Conservation (phyloP, 331 rosid species). For the Dryas integrifolia region DNA sequence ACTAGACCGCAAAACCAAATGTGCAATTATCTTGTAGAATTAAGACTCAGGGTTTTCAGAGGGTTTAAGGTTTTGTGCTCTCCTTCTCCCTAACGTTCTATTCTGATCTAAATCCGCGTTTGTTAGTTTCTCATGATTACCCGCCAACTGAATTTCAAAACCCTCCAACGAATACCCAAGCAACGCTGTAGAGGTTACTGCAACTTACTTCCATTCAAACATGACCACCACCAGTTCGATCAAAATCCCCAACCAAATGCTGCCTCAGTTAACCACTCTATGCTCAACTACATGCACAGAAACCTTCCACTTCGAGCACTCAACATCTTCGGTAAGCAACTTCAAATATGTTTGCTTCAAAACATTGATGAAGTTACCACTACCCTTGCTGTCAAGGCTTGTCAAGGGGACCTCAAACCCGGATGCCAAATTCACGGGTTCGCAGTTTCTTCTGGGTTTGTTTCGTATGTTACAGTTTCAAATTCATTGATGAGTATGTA, state of each 20-base stretch:
- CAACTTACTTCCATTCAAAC: slow-evolving; percentile 29
- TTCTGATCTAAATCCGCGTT: neutral
- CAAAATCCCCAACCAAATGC: slow-evolving; percentile 44
- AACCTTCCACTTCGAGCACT: slow-evolving; percentile 53
- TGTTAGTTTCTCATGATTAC: slow-evolving; percentile 39
- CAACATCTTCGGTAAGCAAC: slow-evolving; percentile 39
- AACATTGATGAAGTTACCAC: slow-evolving; percentile 49
- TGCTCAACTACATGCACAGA: slow-evolving; percentile 47
- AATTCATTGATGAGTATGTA: slow-evolving; percentile 93
- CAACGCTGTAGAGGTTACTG: slow-evolving; percentile 17
- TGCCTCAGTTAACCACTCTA: slow-evolving; percentile 42
- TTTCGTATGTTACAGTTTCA: slow-evolving; percentile 44
- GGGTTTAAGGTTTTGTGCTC: neutral
- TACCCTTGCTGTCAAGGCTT: slow-evolving; percentile 75
- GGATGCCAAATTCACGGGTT: slow-evolving; percentile 69
- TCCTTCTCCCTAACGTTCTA: neutral
- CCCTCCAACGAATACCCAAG: slow-evolving; percentile 12
- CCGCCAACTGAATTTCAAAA: slow-evolving; percentile 42
- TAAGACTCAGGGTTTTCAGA: neutral
- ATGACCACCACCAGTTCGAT: slow-evolving; percentile 49
- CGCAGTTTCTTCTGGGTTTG: slow-evolving; percentile 48
- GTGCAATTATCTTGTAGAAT: too few species aligned
- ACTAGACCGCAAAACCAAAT: too few species aligned
- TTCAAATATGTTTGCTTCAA: slow-evolving; percentile 31
- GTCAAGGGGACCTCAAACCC: slow-evolving; percentile 47